phyloP scores from a whole-genome alignment of 2,329 filamentous ascomycete genomes.

The Diplodia mutila region DNA sequence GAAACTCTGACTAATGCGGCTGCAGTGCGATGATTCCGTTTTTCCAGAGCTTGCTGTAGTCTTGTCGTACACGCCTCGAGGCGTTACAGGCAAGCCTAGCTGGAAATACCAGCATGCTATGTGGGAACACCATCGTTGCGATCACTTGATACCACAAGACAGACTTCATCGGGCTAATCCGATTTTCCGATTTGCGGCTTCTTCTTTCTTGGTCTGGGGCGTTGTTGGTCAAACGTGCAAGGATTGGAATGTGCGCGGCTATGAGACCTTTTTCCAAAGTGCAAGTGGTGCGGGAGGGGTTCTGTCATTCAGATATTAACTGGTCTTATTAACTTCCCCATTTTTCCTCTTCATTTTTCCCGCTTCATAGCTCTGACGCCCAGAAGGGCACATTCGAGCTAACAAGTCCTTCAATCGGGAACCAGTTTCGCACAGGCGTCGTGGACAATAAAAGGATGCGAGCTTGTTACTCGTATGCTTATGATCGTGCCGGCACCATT shows the following conservation, averaged over 20 bases:
- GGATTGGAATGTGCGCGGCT: neutral
- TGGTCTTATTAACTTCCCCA: neutral
- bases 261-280: neutral
- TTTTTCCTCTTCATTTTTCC: neutral
- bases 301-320: conserved; percentile 7
- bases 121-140: neutral
- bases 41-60: conserved; percentile 22
- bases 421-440: neutral
- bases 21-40: conserved; percentile 24
- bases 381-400: conserved; percentile 1
- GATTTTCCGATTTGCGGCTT: neutral
- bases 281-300: neutral
- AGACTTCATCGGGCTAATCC: neutral
- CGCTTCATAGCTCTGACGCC: neutral
- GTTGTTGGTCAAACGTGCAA: conserved; percentile 15
- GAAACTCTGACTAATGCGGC: neutral
- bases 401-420: neutral
- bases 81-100: neutral
- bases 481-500: neutral
- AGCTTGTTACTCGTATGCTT: neutral
- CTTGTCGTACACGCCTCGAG: neutral
- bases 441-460: neutral
- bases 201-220: conserved; percentile 6
- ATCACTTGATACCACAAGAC: conserved; percentile 8
- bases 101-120: neutral